A percentile compares a stretch with the other conserved stretches of the same genome.
Evolutionary conservation across 2,329 filamentous ascomycete genomes (phyloP).

Genomic region (Teratosphaeria pseudoeucalypti): DNA sequence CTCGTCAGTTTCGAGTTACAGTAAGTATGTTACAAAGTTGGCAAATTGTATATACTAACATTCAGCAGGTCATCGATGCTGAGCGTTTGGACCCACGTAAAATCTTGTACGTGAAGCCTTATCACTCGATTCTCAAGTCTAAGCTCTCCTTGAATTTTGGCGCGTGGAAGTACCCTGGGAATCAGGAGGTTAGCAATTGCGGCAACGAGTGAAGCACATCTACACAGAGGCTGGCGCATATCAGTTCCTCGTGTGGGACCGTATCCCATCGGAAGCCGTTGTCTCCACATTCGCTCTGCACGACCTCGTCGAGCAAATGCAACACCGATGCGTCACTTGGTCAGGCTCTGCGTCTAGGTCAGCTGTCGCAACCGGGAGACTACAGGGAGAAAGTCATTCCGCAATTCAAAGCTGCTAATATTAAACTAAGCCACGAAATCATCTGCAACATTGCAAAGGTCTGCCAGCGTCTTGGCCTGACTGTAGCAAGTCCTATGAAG

Average conservation of each 20-base stretch:
- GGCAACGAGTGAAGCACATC: background rate
- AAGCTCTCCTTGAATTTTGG: background rate
- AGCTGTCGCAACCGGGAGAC: too few species aligned
- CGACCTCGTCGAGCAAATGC: too few species aligned
- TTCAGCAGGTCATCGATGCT: background rate
- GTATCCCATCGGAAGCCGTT: background rate
- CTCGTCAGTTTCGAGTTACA: background rate
- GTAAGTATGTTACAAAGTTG: background rate
- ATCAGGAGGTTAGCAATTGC: background rate
- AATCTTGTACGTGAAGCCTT: background rate
- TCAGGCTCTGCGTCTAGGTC: too few species aligned
- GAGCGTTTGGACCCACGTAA: background rate
- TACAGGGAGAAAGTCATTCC: too few species aligned
- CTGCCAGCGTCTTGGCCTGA: too few species aligned
- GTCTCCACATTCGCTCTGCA: too few species aligned
- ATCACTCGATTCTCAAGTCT: background rate
- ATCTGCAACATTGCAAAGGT: too few species aligned
- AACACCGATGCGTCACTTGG: too few species aligned
- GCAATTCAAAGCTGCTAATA: too few species aligned
- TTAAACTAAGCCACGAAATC: too few species aligned
- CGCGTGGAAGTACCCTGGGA: background rate
- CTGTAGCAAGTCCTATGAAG: too few species aligned
- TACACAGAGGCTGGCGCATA: background rate
- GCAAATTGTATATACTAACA: background rate
- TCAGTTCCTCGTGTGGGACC: background rate